These are phyloP conservation scores for Escovopsis sp. DNA, from an alignment of 2,329 filamentous ascomycete genomes.

Conservation along the genomic window DNA sequence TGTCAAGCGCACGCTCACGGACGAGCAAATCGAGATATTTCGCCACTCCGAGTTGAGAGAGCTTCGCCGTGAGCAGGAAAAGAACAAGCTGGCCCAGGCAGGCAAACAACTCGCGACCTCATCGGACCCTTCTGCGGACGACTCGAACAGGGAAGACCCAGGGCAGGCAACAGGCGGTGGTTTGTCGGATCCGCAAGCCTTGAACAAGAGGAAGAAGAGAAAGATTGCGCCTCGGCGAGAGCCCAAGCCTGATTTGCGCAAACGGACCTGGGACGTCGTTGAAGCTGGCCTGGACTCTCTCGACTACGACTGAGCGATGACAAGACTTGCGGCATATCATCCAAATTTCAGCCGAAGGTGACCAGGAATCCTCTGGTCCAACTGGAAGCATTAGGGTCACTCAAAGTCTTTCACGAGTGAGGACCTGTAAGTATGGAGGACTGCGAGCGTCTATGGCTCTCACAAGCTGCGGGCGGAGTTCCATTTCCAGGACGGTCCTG, in stretches of 20 bases:
- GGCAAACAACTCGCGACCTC: neutral
- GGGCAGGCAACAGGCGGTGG: constrained; percentile 1
- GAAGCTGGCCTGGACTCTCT: constrained; percentile 43
- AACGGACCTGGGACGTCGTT: constrained; percentile 52
- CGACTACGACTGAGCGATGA: constrained; percentile 37
- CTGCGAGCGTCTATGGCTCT: no score
- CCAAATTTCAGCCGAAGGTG: no score
- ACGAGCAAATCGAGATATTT: constrained; percentile 83
- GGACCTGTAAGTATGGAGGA: no score
- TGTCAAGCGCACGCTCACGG: constrained; percentile 74
- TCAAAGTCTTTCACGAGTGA: no score
- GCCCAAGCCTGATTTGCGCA: constrained; percentile 45
- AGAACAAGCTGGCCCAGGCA: constrained; percentile 15
- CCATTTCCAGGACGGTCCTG: no score
- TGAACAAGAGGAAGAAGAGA: constrained; percentile 20
- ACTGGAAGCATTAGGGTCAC: no score
- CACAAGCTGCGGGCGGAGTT: no score
- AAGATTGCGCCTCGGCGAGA: constrained; percentile 24
- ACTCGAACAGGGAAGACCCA: constrained; percentile 1
- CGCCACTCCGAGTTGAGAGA: constrained; percentile 73
- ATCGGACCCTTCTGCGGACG: constrained; percentile 5
- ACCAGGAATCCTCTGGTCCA: no score
- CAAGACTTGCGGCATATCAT: neutral
- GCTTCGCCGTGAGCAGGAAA: constrained; percentile 40
- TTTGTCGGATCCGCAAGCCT: neutral